Percentiles rank a stretch among this genome's conserved stretches.
Evolutionary conservation across 805 yeast species (phyloP).

Genomic region (Candida gorgasii): DNA sequence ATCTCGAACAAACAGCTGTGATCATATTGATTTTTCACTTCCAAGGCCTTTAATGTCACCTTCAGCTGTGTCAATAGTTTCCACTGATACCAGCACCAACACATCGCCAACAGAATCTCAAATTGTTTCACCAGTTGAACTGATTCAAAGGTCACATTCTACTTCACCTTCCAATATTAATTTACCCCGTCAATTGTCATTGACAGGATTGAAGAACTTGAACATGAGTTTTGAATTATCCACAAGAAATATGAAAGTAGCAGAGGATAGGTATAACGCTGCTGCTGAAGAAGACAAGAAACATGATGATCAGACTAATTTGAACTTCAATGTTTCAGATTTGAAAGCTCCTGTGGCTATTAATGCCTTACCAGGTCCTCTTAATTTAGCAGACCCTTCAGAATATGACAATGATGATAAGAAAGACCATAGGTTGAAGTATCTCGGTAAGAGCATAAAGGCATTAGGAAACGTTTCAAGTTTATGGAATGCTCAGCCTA

Average conservation of each 20-base stretch:
- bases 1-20: not conserved
- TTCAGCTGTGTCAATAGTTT: not conserved
- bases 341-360: constrained; percentile 9
- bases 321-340: not conserved
- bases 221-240: constrained; percentile 37
- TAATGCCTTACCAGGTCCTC: constrained; percentile 20
- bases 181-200: constrained; percentile 36
- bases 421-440: constrained; percentile 18
- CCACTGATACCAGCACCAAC: not conserved
- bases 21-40: constrained; percentile 2
- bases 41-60: constrained; percentile 1
- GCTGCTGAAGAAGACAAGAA: constrained; percentile 1
- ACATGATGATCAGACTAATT: not conserved
- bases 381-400: constrained; percentile 28
- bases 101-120: constrained; percentile 6
- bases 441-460: constrained; percentile 28
- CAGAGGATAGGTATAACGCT: constrained; percentile 25
- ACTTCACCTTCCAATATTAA: constrained; percentile 14
- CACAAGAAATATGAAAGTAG: constrained; percentile 22
- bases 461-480: constrained; percentile 30
- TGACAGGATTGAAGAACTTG: constrained; percentile 31
- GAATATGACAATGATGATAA: constrained; percentile 18
- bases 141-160: constrained; percentile 9
- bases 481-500: constrained; percentile 60
- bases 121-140: constrained; percentile 8